Evolutionary conservation across 768 basidiomycete genomes (phyloP).

Genomic region (Leccinum longicurvipes): DNA sequence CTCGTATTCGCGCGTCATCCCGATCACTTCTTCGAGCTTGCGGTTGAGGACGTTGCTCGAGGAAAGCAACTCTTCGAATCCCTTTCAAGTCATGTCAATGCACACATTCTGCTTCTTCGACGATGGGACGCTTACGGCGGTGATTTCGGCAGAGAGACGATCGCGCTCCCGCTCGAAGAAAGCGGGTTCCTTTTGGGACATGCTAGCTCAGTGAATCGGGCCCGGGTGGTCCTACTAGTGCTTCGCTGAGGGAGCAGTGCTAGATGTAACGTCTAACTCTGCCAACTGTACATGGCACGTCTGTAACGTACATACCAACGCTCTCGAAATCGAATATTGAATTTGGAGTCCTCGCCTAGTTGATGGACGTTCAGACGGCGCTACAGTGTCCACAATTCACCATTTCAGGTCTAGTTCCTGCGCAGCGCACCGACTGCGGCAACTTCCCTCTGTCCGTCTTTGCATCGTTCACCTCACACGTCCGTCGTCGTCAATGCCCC

Average conservation of each 20-base stretch:
- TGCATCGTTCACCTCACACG: background rate
- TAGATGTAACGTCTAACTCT: background rate
- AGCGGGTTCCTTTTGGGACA: conserved; percentile 40
- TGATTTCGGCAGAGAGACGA: conserved; percentile 68
- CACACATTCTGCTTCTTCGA: background rate
- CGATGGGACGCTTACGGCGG: conserved; percentile 46
- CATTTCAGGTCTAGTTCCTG: background rate
- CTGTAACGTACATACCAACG: background rate
- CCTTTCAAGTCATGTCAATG: conserved; percentile 39
- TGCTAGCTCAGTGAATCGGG: background rate
- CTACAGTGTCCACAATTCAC: background rate
- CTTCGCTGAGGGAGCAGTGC: background rate
- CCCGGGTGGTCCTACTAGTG: background rate
- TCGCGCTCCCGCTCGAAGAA: conserved; percentile 85
- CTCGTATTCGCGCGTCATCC: conserved; percentile 90
- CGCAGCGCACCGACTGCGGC: background rate
- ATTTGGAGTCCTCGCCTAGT: background rate
- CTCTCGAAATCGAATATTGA: too few species aligned
- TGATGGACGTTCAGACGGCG: background rate
- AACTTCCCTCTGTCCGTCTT: too few species aligned
- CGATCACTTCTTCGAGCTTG: conserved; percentile 87
- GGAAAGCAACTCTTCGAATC: conserved; percentile 84
- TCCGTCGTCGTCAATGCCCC: conserved; percentile 11
- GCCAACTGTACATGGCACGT: background rate
- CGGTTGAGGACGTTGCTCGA: conserved; percentile 85